A percentile compares a stretch with the other conserved stretches of the same genome.
phyloP scores from a whole-genome alignment of 352 stramenopile species.

The Saprolegnia diclina region DNA sequence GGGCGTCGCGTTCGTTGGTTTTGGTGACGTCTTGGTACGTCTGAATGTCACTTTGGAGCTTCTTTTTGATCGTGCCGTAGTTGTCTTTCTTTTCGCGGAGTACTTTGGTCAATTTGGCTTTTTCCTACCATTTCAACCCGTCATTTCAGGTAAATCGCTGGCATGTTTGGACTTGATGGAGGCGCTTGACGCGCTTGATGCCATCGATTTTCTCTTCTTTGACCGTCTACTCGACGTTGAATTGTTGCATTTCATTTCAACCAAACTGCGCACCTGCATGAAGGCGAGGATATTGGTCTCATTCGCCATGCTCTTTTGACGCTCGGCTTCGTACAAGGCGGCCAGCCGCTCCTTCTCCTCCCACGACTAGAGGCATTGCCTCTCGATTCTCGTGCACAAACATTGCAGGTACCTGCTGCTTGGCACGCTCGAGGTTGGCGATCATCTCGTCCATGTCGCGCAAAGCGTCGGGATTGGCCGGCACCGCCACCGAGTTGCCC shows the following conservation, averaged over 20 bases:
- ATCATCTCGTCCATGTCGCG: constrained; percentile 83
- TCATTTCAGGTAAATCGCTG: background rate
- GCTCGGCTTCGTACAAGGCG: constrained; percentile 79
- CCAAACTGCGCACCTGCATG: constrained; percentile 44
- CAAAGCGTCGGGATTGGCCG: constrained; percentile 43
- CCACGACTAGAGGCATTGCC: constrained; percentile 48
- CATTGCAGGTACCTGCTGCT: constrained; percentile 40
- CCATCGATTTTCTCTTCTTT: constrained; percentile 89
- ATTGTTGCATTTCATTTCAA: background rate
- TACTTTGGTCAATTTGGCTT: constrained; percentile 64
- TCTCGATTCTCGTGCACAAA: background rate
- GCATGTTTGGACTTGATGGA: constrained; percentile 44
- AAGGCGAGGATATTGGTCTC: constrained; percentile 78
- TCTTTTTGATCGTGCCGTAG: constrained; percentile 62
- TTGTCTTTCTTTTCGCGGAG: constrained; percentile 68
- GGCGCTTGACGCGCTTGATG: constrained; percentile 82
- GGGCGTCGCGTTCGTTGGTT: constrained; percentile 29
- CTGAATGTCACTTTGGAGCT: constrained; percentile 68
- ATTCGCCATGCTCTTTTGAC: constrained; percentile 76
- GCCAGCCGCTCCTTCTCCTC: constrained; percentile 85
- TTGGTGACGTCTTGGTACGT: constrained; percentile 54
- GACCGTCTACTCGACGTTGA: constrained; percentile 41
- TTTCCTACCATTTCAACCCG: constrained; percentile 32
- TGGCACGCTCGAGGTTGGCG: constrained; percentile 75
- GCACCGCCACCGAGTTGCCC: constrained; percentile 35